phyloP scores from a whole-genome alignment of 225 moss, liverwort and hornwort genomes.

The Thuidium tamariscinum region DNA sequence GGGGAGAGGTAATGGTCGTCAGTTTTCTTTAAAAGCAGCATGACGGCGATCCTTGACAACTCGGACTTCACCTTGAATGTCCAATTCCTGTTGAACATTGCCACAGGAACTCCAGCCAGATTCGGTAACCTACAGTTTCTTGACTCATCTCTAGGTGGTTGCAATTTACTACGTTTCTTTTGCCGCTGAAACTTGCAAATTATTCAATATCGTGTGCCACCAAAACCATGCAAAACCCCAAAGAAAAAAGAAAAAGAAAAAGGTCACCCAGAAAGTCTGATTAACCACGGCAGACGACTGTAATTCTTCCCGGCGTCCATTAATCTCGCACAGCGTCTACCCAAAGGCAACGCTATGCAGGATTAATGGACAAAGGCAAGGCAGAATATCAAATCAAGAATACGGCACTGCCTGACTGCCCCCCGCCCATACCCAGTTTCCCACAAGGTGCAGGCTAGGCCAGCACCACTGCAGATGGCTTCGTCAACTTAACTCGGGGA shows the following conservation, averaged over 20 bases:
- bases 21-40: constrained; percentile 48
- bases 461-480: background rate
- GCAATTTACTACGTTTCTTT: too few relatives aligned
- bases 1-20: constrained; percentile 67
- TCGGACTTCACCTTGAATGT: constrained; percentile 39
- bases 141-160: too few relatives aligned
- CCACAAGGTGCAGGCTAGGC: background rate
- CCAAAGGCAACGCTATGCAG: background rate
- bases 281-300: too few relatives aligned
- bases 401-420: background rate
- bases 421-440: too few relatives aligned
- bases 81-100: constrained; percentile 49
- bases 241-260: too few relatives aligned
- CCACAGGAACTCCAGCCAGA: background rate
- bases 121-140: background rate
- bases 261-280: too few relatives aligned
- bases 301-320: background rate
- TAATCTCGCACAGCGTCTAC: background rate
- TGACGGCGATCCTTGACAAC: constrained; percentile 52
- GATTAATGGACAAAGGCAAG: too few relatives aligned
- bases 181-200: too few relatives aligned
- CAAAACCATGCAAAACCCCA: too few relatives aligned
- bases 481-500: background rate
- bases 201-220: too few relatives aligned
- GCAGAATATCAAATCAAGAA: background rate